Evolutionary conservation across 352 stramenopile genomes (phyloP).

Genomic region (Phytopythium cucurbitacearum): DNA sequence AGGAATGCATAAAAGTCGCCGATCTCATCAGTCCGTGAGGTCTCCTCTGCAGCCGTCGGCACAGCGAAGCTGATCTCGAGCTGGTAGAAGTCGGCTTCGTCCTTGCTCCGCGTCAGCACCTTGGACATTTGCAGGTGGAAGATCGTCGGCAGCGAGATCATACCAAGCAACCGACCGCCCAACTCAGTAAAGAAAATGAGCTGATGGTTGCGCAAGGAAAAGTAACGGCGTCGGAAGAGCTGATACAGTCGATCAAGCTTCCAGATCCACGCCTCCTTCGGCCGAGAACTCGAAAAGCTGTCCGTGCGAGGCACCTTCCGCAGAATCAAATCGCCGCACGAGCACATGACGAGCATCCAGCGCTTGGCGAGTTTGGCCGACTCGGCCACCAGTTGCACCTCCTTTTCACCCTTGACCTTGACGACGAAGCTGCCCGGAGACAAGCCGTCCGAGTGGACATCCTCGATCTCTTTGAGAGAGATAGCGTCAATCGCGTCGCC

Average conservation of each 20-base stretch:
- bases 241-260: slow-evolving; percentile 86
- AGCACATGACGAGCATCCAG: slow-evolving; percentile 90
- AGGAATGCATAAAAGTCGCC: slow-evolving; percentile 77
- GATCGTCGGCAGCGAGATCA: slow-evolving; percentile 77
- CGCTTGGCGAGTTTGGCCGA: slow-evolving; percentile 63
- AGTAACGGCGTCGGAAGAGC: slow-evolving; percentile 77
- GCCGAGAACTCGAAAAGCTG: slow-evolving; percentile 70
- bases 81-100: slow-evolving; percentile 79
- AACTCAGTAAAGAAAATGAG: slow-evolving; percentile 74
- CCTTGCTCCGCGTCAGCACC: slow-evolving; percentile 59
- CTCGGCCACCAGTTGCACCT: slow-evolving; percentile 70
- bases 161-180: slow-evolving; percentile 62
- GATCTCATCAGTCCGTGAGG: slow-evolving; percentile 56
- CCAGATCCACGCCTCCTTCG: slow-evolving; percentile 86
- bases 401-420: slow-evolving; percentile 63
- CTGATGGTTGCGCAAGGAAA: slow-evolving; percentile 81
- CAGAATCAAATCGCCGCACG: slow-evolving; percentile 69
- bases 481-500: slow-evolving; percentile 81
- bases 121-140: slow-evolving; percentile 81
- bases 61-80: slow-evolving; percentile 82
- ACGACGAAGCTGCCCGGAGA: slow-evolving; percentile 74
- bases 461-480: slow-evolving; percentile 67
- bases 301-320: slow-evolving; percentile 62
- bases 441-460: slow-evolving; percentile 73
- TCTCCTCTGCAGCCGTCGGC: slow-evolving; percentile 52